Percentiles rank a stretch among this genome's conserved stretches.
Evolutionary conservation across 2,329 filamentous ascomycete genomes (phyloP).

Genomic region (Ophiocordyceps camponoti-floridani): DNA sequence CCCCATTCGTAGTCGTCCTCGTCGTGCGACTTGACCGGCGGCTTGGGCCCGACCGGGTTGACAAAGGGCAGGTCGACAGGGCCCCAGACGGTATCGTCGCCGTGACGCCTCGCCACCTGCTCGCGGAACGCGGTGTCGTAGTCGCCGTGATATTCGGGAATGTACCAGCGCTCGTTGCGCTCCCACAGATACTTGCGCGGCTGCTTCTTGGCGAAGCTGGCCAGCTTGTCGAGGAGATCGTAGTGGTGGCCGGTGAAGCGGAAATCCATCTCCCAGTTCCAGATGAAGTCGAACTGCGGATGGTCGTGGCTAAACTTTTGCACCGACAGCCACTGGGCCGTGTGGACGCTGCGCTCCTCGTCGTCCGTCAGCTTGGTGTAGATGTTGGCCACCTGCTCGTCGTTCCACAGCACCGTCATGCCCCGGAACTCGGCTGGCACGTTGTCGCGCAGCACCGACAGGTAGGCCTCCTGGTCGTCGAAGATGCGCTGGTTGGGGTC

Average conservation of each 20-base stretch:
- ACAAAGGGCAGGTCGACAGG: slow-evolving; percentile 39
- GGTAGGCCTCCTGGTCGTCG: slow-evolving; percentile 39
- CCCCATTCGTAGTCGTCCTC: slow-evolving; percentile 61
- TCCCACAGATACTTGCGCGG: slow-evolving; percentile 60
- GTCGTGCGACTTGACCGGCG: slow-evolving; percentile 36
- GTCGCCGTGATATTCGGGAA: slow-evolving; percentile 47
- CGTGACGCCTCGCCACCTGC: slow-evolving; percentile 36
- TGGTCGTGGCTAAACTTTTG: slow-evolving; percentile 62
- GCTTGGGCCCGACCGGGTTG: slow-evolving; percentile 43
- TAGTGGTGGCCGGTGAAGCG: slow-evolving; percentile 69
- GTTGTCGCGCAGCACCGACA: slow-evolving; percentile 38
- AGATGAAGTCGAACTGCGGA: slow-evolving; percentile 64
- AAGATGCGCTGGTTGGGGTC: slow-evolving; percentile 39
- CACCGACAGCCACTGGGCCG: slow-evolving; percentile 51
- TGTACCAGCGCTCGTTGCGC: slow-evolving; percentile 54
- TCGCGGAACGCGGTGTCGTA: slow-evolving; percentile 51
- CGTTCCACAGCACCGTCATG: slow-evolving; percentile 60
- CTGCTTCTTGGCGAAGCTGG: slow-evolving; percentile 44
- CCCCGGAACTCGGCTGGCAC: slow-evolving; percentile 53
- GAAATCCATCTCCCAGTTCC: slow-evolving; percentile 80
- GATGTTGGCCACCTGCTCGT: slow-evolving; percentile 53
- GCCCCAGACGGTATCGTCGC: slow-evolving; percentile 47
- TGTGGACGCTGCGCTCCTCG: slow-evolving; percentile 33
- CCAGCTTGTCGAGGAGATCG: slow-evolving; percentile 52
- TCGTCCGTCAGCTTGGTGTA: slow-evolving; percentile 59